phyloP scores from a whole-genome alignment of 1,284 basidiomycete genomes.

The Apiotrichum porosum region DNA sequence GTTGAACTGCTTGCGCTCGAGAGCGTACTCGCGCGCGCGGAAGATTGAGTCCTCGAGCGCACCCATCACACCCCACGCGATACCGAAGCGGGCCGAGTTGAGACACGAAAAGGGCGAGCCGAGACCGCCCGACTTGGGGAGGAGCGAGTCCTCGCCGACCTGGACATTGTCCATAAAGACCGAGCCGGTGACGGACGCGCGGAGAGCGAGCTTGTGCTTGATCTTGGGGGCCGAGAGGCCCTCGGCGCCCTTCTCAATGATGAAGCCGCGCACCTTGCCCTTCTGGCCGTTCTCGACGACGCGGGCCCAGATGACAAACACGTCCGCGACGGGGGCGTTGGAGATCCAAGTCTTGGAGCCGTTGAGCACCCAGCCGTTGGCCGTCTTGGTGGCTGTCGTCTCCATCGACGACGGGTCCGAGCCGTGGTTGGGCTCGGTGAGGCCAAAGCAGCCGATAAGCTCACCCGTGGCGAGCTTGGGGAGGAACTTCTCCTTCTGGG shows the following conservation, averaged over 20 bases:
- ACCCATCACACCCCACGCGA: slow-evolving; percentile 90
- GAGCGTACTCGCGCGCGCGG: slow-evolving; percentile 74
- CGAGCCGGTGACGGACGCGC: slow-evolving; percentile 85
- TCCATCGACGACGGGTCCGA: slow-evolving; percentile 93
- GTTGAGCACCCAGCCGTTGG: slow-evolving; percentile 78
- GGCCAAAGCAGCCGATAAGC: slow-evolving; percentile 87
- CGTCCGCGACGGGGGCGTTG: slow-evolving; percentile 79
- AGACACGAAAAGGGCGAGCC: slow-evolving; percentile 82
- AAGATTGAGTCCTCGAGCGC: slow-evolving; percentile 86
- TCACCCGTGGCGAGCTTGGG: slow-evolving; percentile 73
- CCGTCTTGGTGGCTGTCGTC: slow-evolving; percentile 76
- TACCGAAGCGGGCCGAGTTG: slow-evolving; percentile 85
- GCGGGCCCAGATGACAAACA: slow-evolving; percentile 82
- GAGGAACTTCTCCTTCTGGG: slow-evolving; percentile 86
- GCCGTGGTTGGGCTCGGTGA: slow-evolving; percentile 95
- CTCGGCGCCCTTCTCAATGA: slow-evolving; percentile 51
- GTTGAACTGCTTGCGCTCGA: slow-evolving; percentile 80
- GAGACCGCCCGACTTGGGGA: slow-evolving; percentile 70
- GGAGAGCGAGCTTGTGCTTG: slow-evolving; percentile 87
- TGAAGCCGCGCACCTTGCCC: slow-evolving; percentile 80
- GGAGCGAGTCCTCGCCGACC: slow-evolving; percentile 63
- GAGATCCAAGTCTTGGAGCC: slow-evolving; percentile 97
- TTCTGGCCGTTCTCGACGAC: slow-evolving; percentile 49
- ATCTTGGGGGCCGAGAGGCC: slow-evolving; percentile 81
- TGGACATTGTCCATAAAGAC: slow-evolving; percentile 85